Percentiles rank a stretch among this genome's conserved stretches.
phyloP scores from a whole-genome alignment of 192 early-diverging fungal genomes.

The Cladochytrium replicatum region DNA sequence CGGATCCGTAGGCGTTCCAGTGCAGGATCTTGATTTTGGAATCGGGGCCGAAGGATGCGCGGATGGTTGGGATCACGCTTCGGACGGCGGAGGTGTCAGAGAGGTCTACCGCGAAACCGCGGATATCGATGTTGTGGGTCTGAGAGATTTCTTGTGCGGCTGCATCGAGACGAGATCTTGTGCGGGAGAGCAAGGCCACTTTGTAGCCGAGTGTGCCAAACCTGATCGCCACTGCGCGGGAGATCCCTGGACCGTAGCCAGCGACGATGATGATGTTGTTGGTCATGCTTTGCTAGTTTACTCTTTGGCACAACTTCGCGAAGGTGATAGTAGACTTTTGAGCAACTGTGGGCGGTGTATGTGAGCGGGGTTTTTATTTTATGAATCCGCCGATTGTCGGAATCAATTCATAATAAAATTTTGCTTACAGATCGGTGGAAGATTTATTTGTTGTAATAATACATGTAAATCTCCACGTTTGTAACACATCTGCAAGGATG shows the following conservation, averaged over 20 bases:
- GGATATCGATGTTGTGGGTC: conserved; percentile 2
- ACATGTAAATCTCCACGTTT: too few species aligned
- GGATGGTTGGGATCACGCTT: conserved; percentile 4
- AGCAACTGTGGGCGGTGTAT: too few species aligned
- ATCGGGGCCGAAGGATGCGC: too few species aligned
- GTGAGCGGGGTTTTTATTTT: too few species aligned
- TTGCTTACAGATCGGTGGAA: too few species aligned
- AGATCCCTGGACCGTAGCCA: conserved; percentile 25
- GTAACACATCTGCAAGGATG: too few species aligned
- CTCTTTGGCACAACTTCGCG: too few species aligned
- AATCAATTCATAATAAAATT: too few species aligned
- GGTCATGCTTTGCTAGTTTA: too few species aligned
- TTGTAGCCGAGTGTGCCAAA: conserved; percentile 14
- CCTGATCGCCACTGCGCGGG: conserved; percentile 10
- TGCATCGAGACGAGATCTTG: conserved; percentile 14
- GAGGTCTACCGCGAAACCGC: conserved; percentile 21
- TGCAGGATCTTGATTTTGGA: conserved; percentile 7
- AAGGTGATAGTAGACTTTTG: too few species aligned
- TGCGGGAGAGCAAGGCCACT: conserved; percentile 20
- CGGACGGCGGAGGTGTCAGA: conserved; percentile 8
- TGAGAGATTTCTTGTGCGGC: conserved; percentile 11
- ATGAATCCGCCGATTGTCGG: too few species aligned
- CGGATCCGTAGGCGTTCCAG: conserved; percentile 17
- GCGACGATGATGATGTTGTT: conserved; percentile 15
- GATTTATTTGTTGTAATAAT: too few species aligned